Evolutionary conservation across 805 yeast genomes (phyloP).

Genomic region (Kodamaea laetipori): DNA sequence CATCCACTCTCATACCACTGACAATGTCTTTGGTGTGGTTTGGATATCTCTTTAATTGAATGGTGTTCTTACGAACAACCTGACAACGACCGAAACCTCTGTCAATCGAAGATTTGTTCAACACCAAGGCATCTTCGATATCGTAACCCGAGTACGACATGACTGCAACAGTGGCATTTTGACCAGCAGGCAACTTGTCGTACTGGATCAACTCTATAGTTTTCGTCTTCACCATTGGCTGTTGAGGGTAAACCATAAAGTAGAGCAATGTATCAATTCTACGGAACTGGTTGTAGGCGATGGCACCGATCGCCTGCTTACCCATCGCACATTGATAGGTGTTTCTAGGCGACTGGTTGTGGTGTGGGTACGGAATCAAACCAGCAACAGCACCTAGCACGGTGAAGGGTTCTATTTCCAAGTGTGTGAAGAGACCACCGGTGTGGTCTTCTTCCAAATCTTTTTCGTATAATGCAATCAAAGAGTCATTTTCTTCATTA

Average conservation of each 20-base stretch:
- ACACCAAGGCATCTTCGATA: conserved; percentile 96
- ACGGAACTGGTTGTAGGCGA: conserved; percentile 93
- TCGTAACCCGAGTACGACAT: conserved; percentile 99
- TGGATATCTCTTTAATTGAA: conserved; percentile 86
- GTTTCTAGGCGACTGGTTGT: conserved; percentile 89
- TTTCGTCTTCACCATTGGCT: conserved; percentile 97
- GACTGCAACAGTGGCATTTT: conserved; percentile 97
- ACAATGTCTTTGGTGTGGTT: conserved; percentile 91
- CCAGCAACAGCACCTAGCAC: conserved; percentile 93
- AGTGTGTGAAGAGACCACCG: conserved; percentile 59
- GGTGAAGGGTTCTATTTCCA: conserved; percentile 95
- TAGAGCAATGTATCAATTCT: conserved; percentile 93
- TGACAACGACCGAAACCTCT: conserved; percentile 98
- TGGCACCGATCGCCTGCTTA: conserved; percentile 99
- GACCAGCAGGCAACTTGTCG: conserved; percentile 97
- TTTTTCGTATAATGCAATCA: conserved; percentile 55
- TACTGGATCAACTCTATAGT: conserved; percentile 94
- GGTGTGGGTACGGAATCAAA: conserved; percentile 88
- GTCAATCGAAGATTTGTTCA: conserved; percentile 90
- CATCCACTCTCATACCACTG: conserved; percentile 88
- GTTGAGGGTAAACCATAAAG: conserved; percentile 98
- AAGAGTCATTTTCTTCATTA: conserved; percentile 33
- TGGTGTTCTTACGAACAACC: conserved; percentile 87
- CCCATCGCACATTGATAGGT: conserved; percentile 97
- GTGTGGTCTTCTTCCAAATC: conserved; percentile 47